Evolutionary conservation across 2,329 filamentous ascomycete genomes (phyloP).

Genomic region (Diaporthe sp.): DNA sequence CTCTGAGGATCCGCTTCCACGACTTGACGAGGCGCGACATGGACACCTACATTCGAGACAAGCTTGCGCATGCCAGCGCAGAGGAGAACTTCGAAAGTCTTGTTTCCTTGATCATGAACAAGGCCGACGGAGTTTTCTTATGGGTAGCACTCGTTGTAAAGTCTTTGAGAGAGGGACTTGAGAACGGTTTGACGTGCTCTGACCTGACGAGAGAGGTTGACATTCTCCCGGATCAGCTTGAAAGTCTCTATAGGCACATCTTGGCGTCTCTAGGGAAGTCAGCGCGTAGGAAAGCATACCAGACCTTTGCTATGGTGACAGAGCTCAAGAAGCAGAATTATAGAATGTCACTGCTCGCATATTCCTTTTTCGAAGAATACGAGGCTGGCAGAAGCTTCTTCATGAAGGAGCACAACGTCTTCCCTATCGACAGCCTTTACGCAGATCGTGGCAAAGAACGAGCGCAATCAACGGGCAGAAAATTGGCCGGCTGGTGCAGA

Average conservation of each 20-base stretch:
- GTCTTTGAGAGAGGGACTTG: slow-evolving; percentile 12
- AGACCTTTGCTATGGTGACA: slow-evolving; percentile 3
- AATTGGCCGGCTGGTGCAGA: slow-evolving; percentile 10
- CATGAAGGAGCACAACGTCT: background rate
- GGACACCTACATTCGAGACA: slow-evolving; percentile 13
- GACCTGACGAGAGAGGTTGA: background rate
- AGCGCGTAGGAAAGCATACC: background rate
- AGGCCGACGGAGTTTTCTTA: slow-evolving; percentile 17
- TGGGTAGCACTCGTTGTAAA: slow-evolving; percentile 19
- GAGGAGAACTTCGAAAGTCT: background rate
- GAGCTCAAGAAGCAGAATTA: slow-evolving; percentile 6
- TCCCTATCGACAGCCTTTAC: background rate
- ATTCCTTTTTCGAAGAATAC: slow-evolving; percentile 11
- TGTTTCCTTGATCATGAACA: slow-evolving; percentile 5
- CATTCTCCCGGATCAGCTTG: slow-evolving; percentile 6
- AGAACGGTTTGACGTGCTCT: background rate
- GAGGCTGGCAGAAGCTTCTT: background rate
- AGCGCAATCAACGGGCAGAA: background rate
- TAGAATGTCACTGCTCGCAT: slow-evolving; percentile 18
- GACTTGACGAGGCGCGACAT: slow-evolving; percentile 5
- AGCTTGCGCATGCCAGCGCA: background rate
- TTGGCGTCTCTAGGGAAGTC: background rate
- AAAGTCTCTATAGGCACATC: slow-evolving; percentile 9
- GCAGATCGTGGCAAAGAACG: background rate
- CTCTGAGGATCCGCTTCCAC: slow-evolving; percentile 2